A percentile compares a stretch with the other conserved stretches of the same genome.
Evolutionary conservation across 768 basidiomycete species (phyloP).

Genomic region (Termitomyces sp.): DNA sequence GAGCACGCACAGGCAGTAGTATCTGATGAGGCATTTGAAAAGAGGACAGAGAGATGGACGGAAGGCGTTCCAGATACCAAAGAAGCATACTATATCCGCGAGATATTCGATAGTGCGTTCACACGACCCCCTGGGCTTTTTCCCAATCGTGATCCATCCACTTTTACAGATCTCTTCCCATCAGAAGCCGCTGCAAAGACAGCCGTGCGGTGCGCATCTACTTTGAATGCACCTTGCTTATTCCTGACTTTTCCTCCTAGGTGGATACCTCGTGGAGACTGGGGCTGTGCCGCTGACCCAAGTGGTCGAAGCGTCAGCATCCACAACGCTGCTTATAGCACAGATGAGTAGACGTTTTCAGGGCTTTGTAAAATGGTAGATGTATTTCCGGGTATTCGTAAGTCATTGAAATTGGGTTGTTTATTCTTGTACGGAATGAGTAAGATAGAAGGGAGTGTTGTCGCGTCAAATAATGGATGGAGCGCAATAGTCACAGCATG

Average conservation of each 20-base stretch:
- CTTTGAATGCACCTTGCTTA: background rate
- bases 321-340: slow-evolving; percentile 84
- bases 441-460: slow-evolving; percentile 15
- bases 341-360: slow-evolving; percentile 20
- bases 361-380: slow-evolving; percentile 10
- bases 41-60: slow-evolving; percentile 69
- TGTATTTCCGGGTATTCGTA: slow-evolving; percentile 6
- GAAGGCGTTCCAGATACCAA: slow-evolving; percentile 89
- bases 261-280: slow-evolving; percentile 94
- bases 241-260: slow-evolving; percentile 29
- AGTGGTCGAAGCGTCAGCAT: slow-evolving; percentile 94
- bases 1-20: slow-evolving; percentile 71
- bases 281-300: slow-evolving; percentile 94
- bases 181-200: slow-evolving; percentile 81
- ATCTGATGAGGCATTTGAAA: slow-evolving; percentile 76
- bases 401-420: background rate
- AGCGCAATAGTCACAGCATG: slow-evolving; percentile 14
- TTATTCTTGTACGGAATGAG: slow-evolving; percentile 3
- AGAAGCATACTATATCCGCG: slow-evolving; percentile 90
- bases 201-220: slow-evolving; percentile 70
- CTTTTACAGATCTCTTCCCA: slow-evolving; percentile 68
- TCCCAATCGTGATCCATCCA: slow-evolving; percentile 7
- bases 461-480: slow-evolving; percentile 14
- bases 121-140: background rate
- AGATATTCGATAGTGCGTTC: slow-evolving; percentile 76